Percentiles rank a stretch among this genome's conserved stretches.
These are phyloP conservation scores for Colletotrichum sp. DNA, from an alignment of 2,329 filamentous ascomycete genomes.

Conservation along the genomic window DNA sequence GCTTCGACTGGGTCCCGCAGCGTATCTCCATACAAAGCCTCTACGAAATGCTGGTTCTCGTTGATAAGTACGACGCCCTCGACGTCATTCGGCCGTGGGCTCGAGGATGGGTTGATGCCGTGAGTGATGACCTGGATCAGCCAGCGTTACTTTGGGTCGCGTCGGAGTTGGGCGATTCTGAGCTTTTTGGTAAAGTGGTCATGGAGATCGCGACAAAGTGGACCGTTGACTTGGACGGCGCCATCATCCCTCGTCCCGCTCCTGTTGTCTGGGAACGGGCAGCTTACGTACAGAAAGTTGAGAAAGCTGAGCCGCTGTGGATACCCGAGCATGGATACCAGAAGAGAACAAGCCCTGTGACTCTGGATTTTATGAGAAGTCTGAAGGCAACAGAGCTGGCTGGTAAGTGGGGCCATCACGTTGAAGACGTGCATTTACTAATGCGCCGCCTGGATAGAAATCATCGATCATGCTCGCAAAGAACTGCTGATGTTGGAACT, in stretches of 20 bases:
- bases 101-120: background rate
- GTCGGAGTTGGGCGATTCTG: background rate
- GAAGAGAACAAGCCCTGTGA: background rate
- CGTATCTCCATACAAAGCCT: background rate
- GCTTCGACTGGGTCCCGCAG: background rate
- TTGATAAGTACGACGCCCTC: background rate
- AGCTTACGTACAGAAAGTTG: background rate
- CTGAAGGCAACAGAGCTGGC: background rate
- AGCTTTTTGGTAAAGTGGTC: background rate
- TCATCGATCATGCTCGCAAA: background rate
- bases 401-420: background rate
- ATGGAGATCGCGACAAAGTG: background rate
- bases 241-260: background rate
- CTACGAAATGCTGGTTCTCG: background rate
- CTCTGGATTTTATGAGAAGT: background rate
- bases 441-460: background rate
- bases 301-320: background rate
- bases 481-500: background rate
- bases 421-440: fast-evolving
- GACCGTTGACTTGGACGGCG: background rate
- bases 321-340: background rate
- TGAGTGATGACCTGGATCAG: background rate
- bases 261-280: background rate
- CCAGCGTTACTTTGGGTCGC: background rate
- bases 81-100: background rate